Base-by-base conservation (phyloP, 2,329 filamentous ascomycete species). In the Myriosclerotinia curreyana region DNA sequence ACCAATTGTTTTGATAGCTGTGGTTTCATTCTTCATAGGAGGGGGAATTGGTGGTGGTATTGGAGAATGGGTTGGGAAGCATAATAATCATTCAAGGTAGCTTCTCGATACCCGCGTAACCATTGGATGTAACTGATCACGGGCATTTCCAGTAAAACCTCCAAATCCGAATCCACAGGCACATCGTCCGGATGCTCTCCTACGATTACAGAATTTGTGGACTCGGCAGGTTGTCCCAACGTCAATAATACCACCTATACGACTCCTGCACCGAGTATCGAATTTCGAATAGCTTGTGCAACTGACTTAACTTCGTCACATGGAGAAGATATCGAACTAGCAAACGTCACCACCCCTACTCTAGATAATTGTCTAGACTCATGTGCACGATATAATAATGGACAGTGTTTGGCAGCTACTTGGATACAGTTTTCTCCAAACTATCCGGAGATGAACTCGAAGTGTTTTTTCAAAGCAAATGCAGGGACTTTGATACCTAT, bases 341-440 rank as follows among this genome's bases (percentile, higher is more conserved):
- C 51, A 6, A 70, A 69, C 9, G 46, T 59, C 34, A 64, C 60
- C 8, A 55, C 62, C 15, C 55, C 31, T 1, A 66, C 50, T 20
- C 64, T 70, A 15, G 36, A 68, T 34, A 48, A 53, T 1, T 71
- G 69, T 54, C 22, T 71, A 25, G 53, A 68, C 36, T 34, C 62
- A 5, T 71, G 69, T 61, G 69, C 69, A 28, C 38, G 40, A 46
- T 65, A 64, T 25, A 65, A 63, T 49, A 48, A 48, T 38, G 66
- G 67, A 8, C 54, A 60, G 46, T 71, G 69, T 50, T 59, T 69
- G 14, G 69, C 66, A 17, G 69, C 68, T 2, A 67, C 66, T 15
- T 71, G 69, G 69, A 65, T 69, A 28, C 66, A 69, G n/a, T 70
- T 70, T 44, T 68, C 67, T 5, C 54, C 65, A 1, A 52, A 49